Evolutionary conservation across 1,284 basidiomycete species (phyloP).

Genomic region (Cutaneotrichosporon sp.): DNA sequence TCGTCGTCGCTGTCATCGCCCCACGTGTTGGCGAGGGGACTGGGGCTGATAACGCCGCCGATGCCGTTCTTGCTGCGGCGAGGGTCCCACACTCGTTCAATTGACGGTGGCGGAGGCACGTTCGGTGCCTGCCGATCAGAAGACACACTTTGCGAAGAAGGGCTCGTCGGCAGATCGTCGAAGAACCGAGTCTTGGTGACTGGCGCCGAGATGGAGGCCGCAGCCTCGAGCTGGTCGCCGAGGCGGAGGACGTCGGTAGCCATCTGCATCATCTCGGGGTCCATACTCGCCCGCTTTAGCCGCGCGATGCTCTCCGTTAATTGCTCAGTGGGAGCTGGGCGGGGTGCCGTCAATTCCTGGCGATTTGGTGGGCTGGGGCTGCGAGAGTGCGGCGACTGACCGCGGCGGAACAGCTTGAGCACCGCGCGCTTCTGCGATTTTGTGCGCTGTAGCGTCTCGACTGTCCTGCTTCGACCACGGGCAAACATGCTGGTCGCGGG

Average conservation of each 20-base stretch:
- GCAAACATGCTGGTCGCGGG: conserved; percentile 18
- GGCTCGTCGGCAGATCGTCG: conserved; percentile 18
- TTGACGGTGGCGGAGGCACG: neutral
- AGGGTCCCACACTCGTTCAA: conserved; percentile 17
- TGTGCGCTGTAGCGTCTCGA: conserved; percentile 3
- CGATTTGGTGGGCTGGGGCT: conserved; percentile 43
- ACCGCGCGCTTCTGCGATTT: conserved; percentile 37
- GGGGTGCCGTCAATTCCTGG: conserved; percentile 23
- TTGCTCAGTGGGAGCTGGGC: conserved; percentile 33
- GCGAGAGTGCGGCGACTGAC: conserved; percentile 46
- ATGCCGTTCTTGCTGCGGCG: conserved; percentile 30
- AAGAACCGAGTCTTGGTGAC: conserved; percentile 46
- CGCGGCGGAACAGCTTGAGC: conserved; percentile 43
- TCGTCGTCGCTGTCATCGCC: conserved; percentile 28
- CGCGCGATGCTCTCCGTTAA: conserved; percentile 47
- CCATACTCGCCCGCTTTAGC: conserved; percentile 45
- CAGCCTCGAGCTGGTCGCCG: conserved; percentile 23
- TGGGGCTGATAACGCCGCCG: conserved; percentile 45
- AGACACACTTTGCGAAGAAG: neutral
- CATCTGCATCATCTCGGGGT: conserved; percentile 29
- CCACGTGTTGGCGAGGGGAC: conserved; percentile 48
- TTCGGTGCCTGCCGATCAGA: conserved; percentile 1
- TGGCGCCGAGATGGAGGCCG: conserved; percentile 35
- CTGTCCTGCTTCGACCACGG: conserved; percentile 18
- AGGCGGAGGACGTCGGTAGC: conserved; percentile 19